Conservation (phyloP, 2,329 filamentous ascomycete genomes). For the Colletotrichum incanum region DNA sequence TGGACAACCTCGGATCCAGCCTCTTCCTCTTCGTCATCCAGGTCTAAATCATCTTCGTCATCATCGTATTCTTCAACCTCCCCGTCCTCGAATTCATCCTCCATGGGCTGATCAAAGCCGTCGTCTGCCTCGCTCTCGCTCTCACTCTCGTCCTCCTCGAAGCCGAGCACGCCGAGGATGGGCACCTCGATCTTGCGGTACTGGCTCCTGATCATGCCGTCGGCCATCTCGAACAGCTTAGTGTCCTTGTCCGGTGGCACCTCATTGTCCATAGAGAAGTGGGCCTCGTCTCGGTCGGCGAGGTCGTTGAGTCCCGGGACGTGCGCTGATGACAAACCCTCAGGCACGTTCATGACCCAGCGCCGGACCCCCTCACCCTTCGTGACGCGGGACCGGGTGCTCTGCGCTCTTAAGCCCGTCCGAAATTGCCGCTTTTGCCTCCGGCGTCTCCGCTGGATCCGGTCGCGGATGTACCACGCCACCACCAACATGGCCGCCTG, state of each 20-base stretch:
- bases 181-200: slow-evolving; percentile 63
- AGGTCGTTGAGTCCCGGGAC: slow-evolving; percentile 47
- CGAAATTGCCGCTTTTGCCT: slow-evolving; percentile 60
- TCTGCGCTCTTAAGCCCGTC: slow-evolving; percentile 55
- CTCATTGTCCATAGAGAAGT: slow-evolving; percentile 60
- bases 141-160: slow-evolving; percentile 62
- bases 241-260: slow-evolving; percentile 58
- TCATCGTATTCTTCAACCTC: slow-evolving; percentile 48
- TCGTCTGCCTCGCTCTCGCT: slow-evolving; percentile 49
- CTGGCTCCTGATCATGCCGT: slow-evolving; percentile 65
- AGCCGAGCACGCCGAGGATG: slow-evolving; percentile 60
- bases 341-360: slow-evolving; percentile 61
- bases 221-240: slow-evolving; percentile 61
- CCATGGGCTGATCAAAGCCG: slow-evolving; percentile 47
- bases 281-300: slow-evolving; percentile 56
- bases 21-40: slow-evolving; percentile 43
- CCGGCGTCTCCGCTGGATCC: slow-evolving; percentile 60
- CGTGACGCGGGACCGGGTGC: slow-evolving; percentile 52
- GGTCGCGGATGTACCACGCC: slow-evolving; percentile 66
- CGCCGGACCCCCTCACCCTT: slow-evolving; percentile 59
- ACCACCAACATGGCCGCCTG: slow-evolving; percentile 66
- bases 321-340: slow-evolving; percentile 52
- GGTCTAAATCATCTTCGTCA: slow-evolving; percentile 45
- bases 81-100: slow-evolving; percentile 49
- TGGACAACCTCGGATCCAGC: slow-evolving; percentile 37